phyloP scores from a whole-genome alignment of 805 yeast species.

The Lipomyces kockii region DNA sequence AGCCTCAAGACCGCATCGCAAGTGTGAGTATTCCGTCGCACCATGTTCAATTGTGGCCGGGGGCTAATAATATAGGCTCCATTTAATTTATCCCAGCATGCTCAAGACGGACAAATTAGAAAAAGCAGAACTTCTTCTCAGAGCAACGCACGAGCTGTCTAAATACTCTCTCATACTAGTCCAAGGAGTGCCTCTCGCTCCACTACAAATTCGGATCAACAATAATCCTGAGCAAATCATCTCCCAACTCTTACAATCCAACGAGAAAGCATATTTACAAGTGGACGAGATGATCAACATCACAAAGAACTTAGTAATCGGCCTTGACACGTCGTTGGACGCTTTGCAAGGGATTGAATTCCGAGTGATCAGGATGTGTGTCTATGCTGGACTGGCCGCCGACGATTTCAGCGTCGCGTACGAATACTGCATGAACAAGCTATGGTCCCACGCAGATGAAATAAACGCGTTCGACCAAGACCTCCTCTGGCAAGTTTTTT shows the following conservation, averaged over 20 bases:
- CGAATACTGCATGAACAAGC: constrained; percentile 41
- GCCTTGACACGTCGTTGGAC: constrained; percentile 15
- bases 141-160: constrained; percentile 42
- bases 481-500: constrained; percentile 68
- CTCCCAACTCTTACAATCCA: constrained; percentile 42
- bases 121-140: constrained; percentile 37
- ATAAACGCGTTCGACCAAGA: constrained; percentile 42
- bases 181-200: constrained; percentile 41
- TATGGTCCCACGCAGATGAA: constrained; percentile 29
- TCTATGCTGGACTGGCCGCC: constrained; percentile 69
- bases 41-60: neutral
- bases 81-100: constrained; percentile 28
- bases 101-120: constrained; percentile 23
- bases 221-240: constrained; percentile 41
- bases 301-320: constrained; percentile 19
- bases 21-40: constrained; percentile 22
- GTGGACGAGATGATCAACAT: constrained; percentile 37
- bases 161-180: constrained; percentile 41
- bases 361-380: constrained; percentile 50
- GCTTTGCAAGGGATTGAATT: constrained; percentile 19
- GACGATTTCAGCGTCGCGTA: constrained; percentile 66
- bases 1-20: constrained; percentile 48
- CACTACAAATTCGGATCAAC: constrained; percentile 39
- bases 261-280: constrained; percentile 42
- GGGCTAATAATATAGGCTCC: constrained; percentile 29